Evolutionary conservation across 257 asterid genomes (phyloP), one percentile per base, ranked within the genome.

Genomic region (Primulina eburnea): DNA sequence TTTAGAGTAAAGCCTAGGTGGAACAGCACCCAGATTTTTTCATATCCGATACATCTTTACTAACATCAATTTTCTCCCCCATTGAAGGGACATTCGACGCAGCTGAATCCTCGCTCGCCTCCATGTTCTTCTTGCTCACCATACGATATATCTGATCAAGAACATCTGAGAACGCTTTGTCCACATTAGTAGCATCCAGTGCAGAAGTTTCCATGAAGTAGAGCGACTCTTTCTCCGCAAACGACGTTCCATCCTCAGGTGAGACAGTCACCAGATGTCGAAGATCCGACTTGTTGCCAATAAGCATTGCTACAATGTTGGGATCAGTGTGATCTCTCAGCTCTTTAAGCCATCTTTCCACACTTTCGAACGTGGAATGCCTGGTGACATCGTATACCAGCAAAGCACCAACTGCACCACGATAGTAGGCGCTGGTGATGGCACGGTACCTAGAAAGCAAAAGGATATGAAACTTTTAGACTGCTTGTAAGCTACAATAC

Each of bases 161-260:
- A 72, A 90, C 95, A 78, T 90, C 93, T 0, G 93, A 71, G 77
- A 90, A 90, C 11, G 97, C 95, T 71, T 62, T 83, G 1, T 90
- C 95, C 1, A 90, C 97, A 50, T 90, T 90, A 9, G 90, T 86
- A 16, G 97, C 72, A 32, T 88, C 97, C 2, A 90, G 86, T 9
- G 97, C 97, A 1, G 97, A 90, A 18, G 97, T 90, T 74, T 90
- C 97, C 93, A 86, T 88, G 81, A 86, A 90, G 85, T 86, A 90
- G 34, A 90, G 92, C 0, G 97, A 86, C 71, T 90, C 95, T 75
- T 75, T 86, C 79, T 90, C 95, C 0, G 97, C 84, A n/a, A 88
- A 86, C 0, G 89, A 84, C 35, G 90, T 88, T 37, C 90, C 95
- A 1, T 86, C 93, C 37, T 90, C 95, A 3, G 91, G 79, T 12